A percentile compares a stretch with the other conserved stretches of the same genome.
phyloP scores from a whole-genome alignment of 495 filamentous ascomycete genomes.

The Achaetomiella virescens region DNA sequence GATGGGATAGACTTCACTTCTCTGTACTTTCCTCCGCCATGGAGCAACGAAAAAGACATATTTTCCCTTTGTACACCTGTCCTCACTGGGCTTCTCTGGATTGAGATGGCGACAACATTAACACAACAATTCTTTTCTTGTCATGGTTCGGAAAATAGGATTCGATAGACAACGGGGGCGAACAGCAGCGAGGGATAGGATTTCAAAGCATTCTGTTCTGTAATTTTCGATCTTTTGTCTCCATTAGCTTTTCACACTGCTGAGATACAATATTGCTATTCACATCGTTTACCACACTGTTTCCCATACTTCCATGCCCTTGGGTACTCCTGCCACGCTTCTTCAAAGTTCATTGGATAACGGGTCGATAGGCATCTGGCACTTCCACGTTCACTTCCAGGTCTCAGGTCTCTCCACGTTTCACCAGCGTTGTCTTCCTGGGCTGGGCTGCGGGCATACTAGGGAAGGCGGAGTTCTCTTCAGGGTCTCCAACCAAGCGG shows the following conservation, averaged over 20 bases:
- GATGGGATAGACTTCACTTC: slow-evolving; percentile 19
- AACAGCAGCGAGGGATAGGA: background rate
- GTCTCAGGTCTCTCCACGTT: slow-evolving; percentile 3
- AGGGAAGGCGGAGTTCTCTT: background rate
- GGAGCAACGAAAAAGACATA: slow-evolving; percentile 4
- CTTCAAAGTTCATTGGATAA: too few relatives aligned
- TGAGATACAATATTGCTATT: background rate
- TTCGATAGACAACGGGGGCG: background rate
- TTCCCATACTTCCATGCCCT: too few relatives aligned
- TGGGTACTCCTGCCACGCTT: too few relatives aligned
- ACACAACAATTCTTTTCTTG: background rate
- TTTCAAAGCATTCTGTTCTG: background rate
- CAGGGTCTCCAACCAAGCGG: background rate
- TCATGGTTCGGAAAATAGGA: background rate
- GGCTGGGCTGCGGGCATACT: background rate
- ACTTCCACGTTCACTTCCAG: too few relatives aligned
- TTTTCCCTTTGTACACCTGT: background rate
- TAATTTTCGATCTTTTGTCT: background rate
- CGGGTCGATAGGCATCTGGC: too few relatives aligned
- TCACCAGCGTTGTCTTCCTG: background rate
- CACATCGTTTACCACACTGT: background rate
- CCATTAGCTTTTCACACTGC: background rate
- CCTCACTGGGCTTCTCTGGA: background rate
- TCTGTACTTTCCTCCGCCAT: slow-evolving; percentile 6
- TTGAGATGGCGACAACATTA: too few relatives aligned